phyloP scores from a whole-genome alignment of 306 rosid genomes.

The Morella rubra region DNA sequence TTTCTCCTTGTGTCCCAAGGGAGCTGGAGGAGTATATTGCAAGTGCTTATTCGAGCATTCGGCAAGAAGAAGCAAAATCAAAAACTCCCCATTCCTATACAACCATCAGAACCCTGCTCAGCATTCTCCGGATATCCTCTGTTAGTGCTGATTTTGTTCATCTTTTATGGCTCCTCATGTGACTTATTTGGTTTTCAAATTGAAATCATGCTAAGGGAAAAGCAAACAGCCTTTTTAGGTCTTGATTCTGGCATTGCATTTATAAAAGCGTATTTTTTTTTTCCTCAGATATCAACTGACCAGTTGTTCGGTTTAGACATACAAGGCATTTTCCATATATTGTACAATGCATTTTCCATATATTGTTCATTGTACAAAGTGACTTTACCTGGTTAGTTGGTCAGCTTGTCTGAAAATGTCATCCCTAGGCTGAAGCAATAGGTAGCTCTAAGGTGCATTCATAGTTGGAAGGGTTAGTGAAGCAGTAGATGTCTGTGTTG shows the following conservation, averaged over 20 bases:
- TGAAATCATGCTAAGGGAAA: too few relatives aligned
- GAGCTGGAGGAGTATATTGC: slow-evolving; percentile 95
- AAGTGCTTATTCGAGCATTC: slow-evolving; percentile 80
- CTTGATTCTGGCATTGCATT: not conserved
- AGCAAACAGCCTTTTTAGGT: not conserved
- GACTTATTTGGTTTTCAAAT: too few relatives aligned
- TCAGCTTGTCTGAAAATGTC: not conserved
- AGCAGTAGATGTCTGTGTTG: not conserved
- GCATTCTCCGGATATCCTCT: slow-evolving; percentile 93
- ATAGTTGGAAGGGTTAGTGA: slow-evolving; percentile 1
- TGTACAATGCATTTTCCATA: not conserved
- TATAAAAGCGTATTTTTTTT: not conserved
- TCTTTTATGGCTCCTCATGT: not conserved
- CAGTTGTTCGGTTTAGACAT: not conserved
- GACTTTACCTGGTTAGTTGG: not conserved
- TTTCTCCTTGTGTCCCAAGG: slow-evolving; percentile 77
- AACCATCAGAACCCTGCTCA: slow-evolving; percentile 92
- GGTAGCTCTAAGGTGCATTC: not conserved
- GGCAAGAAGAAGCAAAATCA: slow-evolving; percentile 95
- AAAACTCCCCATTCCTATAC: slow-evolving; percentile 91
- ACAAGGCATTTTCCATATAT: not conserved
- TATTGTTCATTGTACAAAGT: not conserved
- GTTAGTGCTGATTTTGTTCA: slow-evolving; percentile 43
- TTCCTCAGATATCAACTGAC: not conserved
- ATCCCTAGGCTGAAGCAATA: not conserved